Evolutionary conservation across 768 basidiomycete species (phyloP).

Genomic region (Boletus eberwhitei): DNA sequence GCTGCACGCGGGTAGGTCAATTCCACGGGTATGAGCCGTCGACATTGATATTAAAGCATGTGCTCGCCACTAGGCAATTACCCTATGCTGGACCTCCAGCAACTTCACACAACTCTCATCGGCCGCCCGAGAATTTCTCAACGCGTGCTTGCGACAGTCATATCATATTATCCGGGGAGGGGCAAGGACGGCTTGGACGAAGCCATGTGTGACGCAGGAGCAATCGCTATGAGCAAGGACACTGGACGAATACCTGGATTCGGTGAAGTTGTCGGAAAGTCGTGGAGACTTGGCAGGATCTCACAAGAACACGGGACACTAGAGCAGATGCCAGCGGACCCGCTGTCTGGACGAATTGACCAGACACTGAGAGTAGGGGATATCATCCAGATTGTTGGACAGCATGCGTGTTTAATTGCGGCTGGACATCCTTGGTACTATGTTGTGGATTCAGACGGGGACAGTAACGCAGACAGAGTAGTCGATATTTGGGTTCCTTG

Average conservation of each 20-base stretch:
- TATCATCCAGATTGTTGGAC: constrained; percentile 69
- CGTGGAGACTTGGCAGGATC: constrained; percentile 62
- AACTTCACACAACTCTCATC: constrained; percentile 70
- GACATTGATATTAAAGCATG: neutral
- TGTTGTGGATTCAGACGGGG: constrained; percentile 63
- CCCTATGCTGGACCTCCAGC: constrained; percentile 80
- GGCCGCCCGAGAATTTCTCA: constrained; percentile 56
- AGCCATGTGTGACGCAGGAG: constrained; percentile 81
- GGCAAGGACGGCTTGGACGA: constrained; percentile 61
- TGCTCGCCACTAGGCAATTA: constrained; percentile 59
- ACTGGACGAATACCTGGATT: constrained; percentile 68
- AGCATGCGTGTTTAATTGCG: constrained; percentile 82
- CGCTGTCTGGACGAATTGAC: constrained; percentile 6
- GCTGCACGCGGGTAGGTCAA: constrained; percentile 62
- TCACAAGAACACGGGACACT: constrained; percentile 82
- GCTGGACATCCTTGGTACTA: constrained; percentile 85
- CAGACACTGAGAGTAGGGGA: constrained; percentile 51
- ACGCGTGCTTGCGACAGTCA: constrained; percentile 64
- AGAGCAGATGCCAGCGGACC: constrained; percentile 32
- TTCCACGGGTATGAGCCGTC: neutral
- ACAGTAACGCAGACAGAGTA: constrained; percentile 46
- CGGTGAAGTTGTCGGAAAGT: constrained; percentile 66
- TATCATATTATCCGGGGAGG: constrained; percentile 77
- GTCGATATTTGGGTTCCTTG: constrained; percentile 86
- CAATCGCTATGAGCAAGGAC: constrained; percentile 86